These are phyloP conservation scores for Erysiphe pulchra DNA, from an alignment of 2,329 filamentous ascomycete genomes.

Conservation along the genomic window DNA sequence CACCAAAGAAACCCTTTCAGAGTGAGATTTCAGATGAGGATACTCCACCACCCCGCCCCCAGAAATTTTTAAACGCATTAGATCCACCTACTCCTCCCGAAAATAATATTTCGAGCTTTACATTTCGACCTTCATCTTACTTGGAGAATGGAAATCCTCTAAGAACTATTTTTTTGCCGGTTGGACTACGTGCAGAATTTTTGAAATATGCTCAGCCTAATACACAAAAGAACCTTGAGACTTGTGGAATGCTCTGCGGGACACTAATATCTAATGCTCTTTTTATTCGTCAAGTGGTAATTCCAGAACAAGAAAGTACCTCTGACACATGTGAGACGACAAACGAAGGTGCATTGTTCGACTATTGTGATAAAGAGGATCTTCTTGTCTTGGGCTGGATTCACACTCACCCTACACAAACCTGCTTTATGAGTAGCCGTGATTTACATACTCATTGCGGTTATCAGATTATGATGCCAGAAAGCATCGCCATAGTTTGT, in stretches of 20 bases:
- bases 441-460: constrained; percentile 85
- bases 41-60: constrained; percentile 9
- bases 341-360: constrained; percentile 62
- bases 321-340: constrained; percentile 87
- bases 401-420: constrained; percentile 88
- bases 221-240: constrained; percentile 63
- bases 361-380: constrained; percentile 35
- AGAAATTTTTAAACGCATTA: neutral
- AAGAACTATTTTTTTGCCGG: constrained; percentile 67
- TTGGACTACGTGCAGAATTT: constrained; percentile 47
- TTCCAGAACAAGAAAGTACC: constrained; percentile 75
- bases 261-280: constrained; percentile 79
- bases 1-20: constrained; percentile 5
- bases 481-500: constrained; percentile 92
- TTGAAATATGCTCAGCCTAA: constrained; percentile 50
- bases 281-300: constrained; percentile 69
- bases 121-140: constrained; percentile 64
- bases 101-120: constrained; percentile 20
- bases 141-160: constrained; percentile 75
- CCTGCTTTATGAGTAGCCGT: constrained; percentile 88
- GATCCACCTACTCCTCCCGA: neutral
- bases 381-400: constrained; percentile 38
- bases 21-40: constrained; percentile 6
- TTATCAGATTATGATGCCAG: constrained; percentile 88
- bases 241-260: constrained; percentile 82